A percentile compares a stretch with the other conserved stretches of the same genome.
Evolutionary conservation across 2,329 filamentous ascomycete genomes (phyloP).

Genomic region (Trichoderma sp.): DNA sequence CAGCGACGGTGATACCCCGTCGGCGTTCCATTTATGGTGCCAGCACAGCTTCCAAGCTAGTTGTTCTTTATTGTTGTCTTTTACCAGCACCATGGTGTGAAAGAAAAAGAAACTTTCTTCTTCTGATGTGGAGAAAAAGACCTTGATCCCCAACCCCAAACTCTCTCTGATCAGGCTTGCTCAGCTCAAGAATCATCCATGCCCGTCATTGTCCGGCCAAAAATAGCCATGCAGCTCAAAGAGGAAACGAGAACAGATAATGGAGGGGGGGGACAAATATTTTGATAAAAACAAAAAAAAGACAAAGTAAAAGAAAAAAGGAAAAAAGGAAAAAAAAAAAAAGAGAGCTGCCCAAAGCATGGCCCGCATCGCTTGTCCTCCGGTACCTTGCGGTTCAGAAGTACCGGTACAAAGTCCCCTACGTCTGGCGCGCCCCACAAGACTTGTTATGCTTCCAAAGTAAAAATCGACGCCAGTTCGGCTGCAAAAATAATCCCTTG

Average conservation of each 20-base stretch:
- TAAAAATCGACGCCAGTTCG: conserved; percentile 41
- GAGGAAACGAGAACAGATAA: background rate
- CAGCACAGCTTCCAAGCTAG: background rate
- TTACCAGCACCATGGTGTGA: background rate
- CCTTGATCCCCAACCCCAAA: background rate
- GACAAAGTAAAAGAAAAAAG: background rate
- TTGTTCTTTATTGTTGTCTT: background rate
- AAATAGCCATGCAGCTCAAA: background rate
- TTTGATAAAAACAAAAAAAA: background rate
- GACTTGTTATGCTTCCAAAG: conserved; percentile 26
- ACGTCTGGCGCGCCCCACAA: conserved; percentile 13
- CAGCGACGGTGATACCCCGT: background rate
- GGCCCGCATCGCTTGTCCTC: background rate
- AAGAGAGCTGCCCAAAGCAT: background rate
- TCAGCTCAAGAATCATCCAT: background rate
- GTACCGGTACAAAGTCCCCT: conserved; percentile 20
- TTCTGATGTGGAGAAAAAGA: background rate
- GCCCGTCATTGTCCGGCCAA: background rate
- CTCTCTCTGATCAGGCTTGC: background rate
- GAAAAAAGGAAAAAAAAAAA: background rate
- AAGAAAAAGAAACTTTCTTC: background rate
- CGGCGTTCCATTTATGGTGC: background rate
- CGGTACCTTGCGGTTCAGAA: conserved; percentile 17
- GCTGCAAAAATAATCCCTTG: conserved; percentile 42
- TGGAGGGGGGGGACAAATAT: background rate